A percentile compares a stretch with the other conserved stretches of the same genome.
Evolutionary conservation across 352 stramenopile genomes (phyloP).

Genomic region (Globisporangium camurandrum): DNA sequence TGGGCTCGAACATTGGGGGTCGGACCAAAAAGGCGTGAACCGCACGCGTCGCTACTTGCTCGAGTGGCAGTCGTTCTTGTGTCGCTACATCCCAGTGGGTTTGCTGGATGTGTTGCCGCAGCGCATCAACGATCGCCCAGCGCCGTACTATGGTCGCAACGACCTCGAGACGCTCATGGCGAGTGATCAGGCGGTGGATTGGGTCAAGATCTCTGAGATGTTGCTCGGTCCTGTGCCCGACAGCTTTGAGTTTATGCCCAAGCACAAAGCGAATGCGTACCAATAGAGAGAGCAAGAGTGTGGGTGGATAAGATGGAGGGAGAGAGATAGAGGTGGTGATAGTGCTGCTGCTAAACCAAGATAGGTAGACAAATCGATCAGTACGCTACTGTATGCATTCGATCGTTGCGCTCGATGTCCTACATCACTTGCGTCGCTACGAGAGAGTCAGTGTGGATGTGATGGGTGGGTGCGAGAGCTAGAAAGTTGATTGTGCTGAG

Average conservation of each 20-base stretch:
- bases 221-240: conserved; percentile 94
- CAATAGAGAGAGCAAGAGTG: background rate
- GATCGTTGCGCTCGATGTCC: no score
- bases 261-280: conserved; percentile 98
- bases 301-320: no score
- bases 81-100: conserved; percentile 97
- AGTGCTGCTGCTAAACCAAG: no score
- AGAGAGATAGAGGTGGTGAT: no score
- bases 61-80: conserved; percentile 98
- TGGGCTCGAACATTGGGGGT: conserved; percentile 98
- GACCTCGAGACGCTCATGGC: conserved; percentile 98
- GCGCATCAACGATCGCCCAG: conserved; percentile 95
- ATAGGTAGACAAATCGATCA: no score
- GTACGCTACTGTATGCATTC: no score
- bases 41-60: conserved; percentile 97
- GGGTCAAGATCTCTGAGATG: conserved; percentile 99
- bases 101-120: conserved; percentile 94
- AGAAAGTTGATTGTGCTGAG: no score
- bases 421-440: no score
- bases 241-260: conserved; percentile 92
- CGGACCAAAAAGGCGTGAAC: conserved; percentile 97
- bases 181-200: conserved; percentile 93
- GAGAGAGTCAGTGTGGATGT: no score
- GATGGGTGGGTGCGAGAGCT: no score
- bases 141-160: conserved; percentile 88